Conservation (phyloP, 306 rosid genomes). For the Trifolium dubium region DNA sequence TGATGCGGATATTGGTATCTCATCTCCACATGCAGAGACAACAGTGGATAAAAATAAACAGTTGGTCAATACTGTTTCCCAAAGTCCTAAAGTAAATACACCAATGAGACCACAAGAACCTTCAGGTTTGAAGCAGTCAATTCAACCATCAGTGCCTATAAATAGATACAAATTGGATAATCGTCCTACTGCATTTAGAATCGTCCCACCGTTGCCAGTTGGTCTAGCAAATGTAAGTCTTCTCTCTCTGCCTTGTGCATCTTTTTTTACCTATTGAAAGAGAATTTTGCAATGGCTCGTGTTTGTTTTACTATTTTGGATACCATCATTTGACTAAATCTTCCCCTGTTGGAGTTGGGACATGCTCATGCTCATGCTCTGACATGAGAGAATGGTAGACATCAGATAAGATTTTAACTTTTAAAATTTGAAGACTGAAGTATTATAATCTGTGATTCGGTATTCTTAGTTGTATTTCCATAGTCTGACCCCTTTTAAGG, state of each 20-base stretch:
- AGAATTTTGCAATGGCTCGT: slow-evolving; percentile 12
- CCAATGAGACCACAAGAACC: slow-evolving; percentile 55
- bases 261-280: background rate
- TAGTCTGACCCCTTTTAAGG: slow-evolving; percentile 19
- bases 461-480: slow-evolving; percentile 19
- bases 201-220: slow-evolving; percentile 77
- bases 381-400: slow-evolving; percentile 29
- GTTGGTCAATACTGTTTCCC: slow-evolving; percentile 45
- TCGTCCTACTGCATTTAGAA: slow-evolving; percentile 77
- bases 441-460: background rate
- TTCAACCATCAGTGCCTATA: slow-evolving; percentile 56
- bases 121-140: slow-evolving; percentile 60
- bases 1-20: slow-evolving; percentile 50
- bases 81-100: slow-evolving; percentile 67
- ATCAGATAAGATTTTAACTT: background rate
- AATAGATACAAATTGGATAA: slow-evolving; percentile 84
- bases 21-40: slow-evolving; percentile 56
- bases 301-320: slow-evolving; percentile 6
- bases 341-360: slow-evolving; percentile 20
- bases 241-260: slow-evolving; percentile 26
- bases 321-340: background rate
- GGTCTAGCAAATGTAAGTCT: slow-evolving; percentile 80
- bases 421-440: slow-evolving; percentile 23
- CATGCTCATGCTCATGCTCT: slow-evolving; percentile 15
- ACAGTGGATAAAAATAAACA: slow-evolving; percentile 59